phyloP scores from a whole-genome alignment of 106 monocot genomes.

The Acorus calamus region DNA sequence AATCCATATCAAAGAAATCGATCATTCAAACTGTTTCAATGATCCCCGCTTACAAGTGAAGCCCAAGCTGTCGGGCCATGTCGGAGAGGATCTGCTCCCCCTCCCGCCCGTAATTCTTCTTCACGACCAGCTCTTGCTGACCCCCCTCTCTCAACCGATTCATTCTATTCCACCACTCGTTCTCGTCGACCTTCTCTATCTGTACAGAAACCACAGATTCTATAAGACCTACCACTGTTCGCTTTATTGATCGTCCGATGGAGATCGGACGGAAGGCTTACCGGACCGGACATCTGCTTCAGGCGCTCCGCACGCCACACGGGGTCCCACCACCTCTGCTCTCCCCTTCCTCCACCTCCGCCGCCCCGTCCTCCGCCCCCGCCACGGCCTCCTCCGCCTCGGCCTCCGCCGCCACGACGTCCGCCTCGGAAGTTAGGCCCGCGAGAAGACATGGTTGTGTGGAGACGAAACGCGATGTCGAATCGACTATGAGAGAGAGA shows the following conservation, averaged over 20 bases:
- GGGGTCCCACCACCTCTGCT: constrained; percentile 88
- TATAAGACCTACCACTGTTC: neutral
- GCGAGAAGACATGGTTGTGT: constrained; percentile 50
- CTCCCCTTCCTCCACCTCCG: constrained; percentile 39
- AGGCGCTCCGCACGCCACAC: constrained; percentile 74
- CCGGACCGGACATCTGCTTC: constrained; percentile 37
- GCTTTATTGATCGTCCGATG: neutral
- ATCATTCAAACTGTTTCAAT: neutral
- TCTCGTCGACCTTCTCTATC: constrained; percentile 88
- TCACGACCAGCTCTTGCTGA: constrained; percentile 73
- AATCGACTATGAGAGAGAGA: too few relatives aligned
- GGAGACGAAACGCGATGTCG: too few relatives aligned
- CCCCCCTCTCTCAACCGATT: constrained; percentile 59
- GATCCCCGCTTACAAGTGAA: constrained; percentile 71
- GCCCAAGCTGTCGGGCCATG: constrained; percentile 66
- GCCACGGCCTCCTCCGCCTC: constrained; percentile 11
- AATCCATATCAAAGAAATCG: neutral
- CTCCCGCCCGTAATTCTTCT: constrained; percentile 75
- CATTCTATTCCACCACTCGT: constrained; percentile 76
- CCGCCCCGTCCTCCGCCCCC: constrained; percentile 22
- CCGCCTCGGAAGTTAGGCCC: constrained; percentile 43
- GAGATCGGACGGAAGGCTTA: neutral
- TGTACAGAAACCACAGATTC: constrained; percentile 7
- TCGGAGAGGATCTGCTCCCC: constrained; percentile 67
- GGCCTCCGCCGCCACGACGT: constrained; percentile 16